A percentile compares a stretch with the other conserved stretches of the same genome.
These are phyloP conservation scores for Polychytrium aggregatum DNA, from an alignment of 192 early-diverging fungal genomes.

Conservation along the genomic window DNA sequence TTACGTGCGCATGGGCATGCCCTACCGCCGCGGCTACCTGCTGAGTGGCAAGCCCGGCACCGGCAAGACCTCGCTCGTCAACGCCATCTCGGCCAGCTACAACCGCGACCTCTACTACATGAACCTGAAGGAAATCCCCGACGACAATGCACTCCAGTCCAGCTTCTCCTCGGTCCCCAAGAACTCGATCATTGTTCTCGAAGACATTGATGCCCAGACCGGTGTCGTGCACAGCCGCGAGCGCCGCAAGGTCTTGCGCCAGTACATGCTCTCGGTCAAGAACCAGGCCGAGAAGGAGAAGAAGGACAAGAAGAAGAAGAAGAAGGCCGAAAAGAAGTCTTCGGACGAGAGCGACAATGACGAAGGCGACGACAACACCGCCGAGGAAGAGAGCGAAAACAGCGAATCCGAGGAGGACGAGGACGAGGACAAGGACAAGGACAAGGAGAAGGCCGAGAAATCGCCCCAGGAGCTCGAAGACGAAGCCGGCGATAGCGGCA, in stretches of 20 bases:
- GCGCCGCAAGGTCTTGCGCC: constrained; percentile 11
- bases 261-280: constrained; percentile 10
- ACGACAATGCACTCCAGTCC: constrained; percentile 27
- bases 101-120: constrained; percentile 34
- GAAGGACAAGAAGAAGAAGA: constrained; percentile 21
- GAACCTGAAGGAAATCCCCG: constrained; percentile 25
- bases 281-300: constrained; percentile 9
- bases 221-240: constrained; percentile 27
- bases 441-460: neutral
- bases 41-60: too few relatives aligned
- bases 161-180: constrained; percentile 30
- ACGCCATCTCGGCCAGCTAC: constrained; percentile 30
- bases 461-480: neutral
- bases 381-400: constrained; percentile 9
- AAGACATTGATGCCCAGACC: too few relatives aligned
- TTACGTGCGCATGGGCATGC: constrained; percentile 48
- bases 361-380: constrained; percentile 4
- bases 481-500: constrained; percentile 3
- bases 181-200: constrained; percentile 17
- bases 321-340: constrained; percentile 10
- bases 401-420: constrained; percentile 3
- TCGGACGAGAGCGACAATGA: constrained; percentile 2
- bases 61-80: constrained; percentile 30
- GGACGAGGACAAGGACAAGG: constrained; percentile 8
- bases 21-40: constrained; percentile 27